Evolutionary conservation across 2,329 filamentous ascomycete genomes (phyloP), one percentile per base, ranked within the genome.

Genomic region (Didymella glomerata): DNA sequence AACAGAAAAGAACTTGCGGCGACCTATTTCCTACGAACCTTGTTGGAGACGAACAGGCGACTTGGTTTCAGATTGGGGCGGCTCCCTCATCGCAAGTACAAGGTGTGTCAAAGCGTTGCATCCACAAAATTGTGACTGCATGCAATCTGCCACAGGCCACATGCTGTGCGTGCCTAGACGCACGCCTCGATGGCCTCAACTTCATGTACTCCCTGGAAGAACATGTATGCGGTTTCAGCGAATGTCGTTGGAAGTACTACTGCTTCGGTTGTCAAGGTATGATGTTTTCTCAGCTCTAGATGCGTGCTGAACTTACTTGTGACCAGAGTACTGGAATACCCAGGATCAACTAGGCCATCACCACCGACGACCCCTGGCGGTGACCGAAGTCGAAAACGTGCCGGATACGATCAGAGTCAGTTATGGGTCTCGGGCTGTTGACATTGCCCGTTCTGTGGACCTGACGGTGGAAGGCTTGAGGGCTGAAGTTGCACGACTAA

Each of bases 101-200:
- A 18, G 46, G 46, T 18, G 46, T 55, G 40, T 41, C 57, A 30
- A 56, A 45, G 49, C 56, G 51, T 53, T 61, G 62, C 50, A 55
- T 58, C 38, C 63, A 65, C 47, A 63, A 63, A 47, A 48, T 59
- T 51, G 36, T 46, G 25, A 48, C 54, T 18, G 50, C 52, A 54
- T 64, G 62, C 56, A 54, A 27, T 60, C 45, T 57, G 24, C 28
- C 50, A 54, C 58, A 56, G 45, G 34, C 48, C 34, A 32, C 45
- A 30, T 64, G 65, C 44, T 63, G 62, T 62, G 58, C 56, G 22
- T 61, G 58, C 41, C 44, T 52, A 49, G 59, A 61, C 42, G 51
- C 51, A 49, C 64, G 51, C 28, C 55, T 57, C 24, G 42, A 41
- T 5, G 44, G 48, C 22, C 41, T 20, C 44, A 53, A 36, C 20